Conservation (phyloP, 108 stramenopile species). For the Stephanodiscus triporus region DNA sequence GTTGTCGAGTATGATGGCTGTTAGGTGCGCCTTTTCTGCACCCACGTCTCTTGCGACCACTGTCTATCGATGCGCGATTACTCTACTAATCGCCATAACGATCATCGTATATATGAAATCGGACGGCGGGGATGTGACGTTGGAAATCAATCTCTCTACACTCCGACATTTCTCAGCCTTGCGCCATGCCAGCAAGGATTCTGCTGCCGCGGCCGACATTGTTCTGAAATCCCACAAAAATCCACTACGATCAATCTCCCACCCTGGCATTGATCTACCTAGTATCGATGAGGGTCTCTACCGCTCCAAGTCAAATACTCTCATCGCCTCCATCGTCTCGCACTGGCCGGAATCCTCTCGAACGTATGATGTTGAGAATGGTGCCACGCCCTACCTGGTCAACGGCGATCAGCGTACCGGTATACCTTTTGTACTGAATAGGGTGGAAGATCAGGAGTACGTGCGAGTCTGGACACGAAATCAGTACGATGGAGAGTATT, state of each 20-base stretch:
- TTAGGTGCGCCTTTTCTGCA: neutral
- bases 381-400: conserved; percentile 77
- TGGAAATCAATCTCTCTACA: too few relatives aligned
- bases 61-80: conserved; percentile 20
- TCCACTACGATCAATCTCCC: neutral
- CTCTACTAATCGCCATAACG: conserved; percentile 11
- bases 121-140: conserved; percentile 15
- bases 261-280: conserved; percentile 50
- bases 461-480: conserved; percentile 60
- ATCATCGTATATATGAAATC: conserved; percentile 35
- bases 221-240: neutral
- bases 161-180: neutral
- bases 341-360: conserved; percentile 64
- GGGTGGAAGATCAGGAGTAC: conserved; percentile 51
- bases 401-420: conserved; percentile 88
- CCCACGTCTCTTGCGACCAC: neutral
- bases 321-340: conserved; percentile 49
- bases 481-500: conserved; percentile 56
- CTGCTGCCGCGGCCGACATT: neutral
- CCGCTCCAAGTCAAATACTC: conserved; percentile 52
- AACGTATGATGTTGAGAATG: conserved; percentile 52
- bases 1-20: conserved; percentile 36
- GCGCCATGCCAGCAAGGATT: neutral
- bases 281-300: conserved; percentile 70
- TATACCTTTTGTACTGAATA: conserved; percentile 75